phyloP scores from a whole-genome alignment of 345 rosid genomes.

The Eucalyptus paniculata region DNA sequence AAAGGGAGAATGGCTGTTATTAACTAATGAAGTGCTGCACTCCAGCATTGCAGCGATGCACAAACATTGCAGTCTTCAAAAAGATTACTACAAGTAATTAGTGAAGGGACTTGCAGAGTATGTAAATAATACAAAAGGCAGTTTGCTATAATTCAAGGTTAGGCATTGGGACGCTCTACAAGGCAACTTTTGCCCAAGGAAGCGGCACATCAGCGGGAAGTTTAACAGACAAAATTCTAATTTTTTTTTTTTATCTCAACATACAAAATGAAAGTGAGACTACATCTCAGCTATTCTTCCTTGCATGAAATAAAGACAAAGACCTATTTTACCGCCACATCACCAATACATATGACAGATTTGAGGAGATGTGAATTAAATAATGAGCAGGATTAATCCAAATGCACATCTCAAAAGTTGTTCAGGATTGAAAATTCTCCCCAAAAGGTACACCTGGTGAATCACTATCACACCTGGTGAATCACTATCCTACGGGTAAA shows the following conservation, averaged over 20 bases:
- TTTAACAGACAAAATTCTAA: background rate
- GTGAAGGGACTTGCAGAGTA: background rate
- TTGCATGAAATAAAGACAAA: background rate
- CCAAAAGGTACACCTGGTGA: background rate
- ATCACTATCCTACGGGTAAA: background rate
- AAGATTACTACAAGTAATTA: background rate
- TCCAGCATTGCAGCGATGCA: background rate
- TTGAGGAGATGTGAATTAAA: background rate
- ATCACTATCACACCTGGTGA: background rate
- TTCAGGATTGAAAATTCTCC: background rate
- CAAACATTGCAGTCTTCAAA: background rate
- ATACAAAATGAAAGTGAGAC: background rate
- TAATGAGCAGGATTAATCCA: background rate
- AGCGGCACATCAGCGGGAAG: background rate
- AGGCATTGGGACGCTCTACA: background rate
- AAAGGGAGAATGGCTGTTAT: background rate
- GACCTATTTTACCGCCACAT: background rate
- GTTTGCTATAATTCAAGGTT: background rate
- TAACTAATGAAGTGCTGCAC: background rate
- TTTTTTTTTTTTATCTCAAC: background rate
- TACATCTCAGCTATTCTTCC: background rate
- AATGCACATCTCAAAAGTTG: background rate
- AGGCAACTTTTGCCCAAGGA: background rate
- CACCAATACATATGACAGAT: background rate
- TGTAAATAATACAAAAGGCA: background rate